A percentile compares a stretch with the other conserved stretches of the same genome.
Evolutionary conservation across 2,329 filamentous ascomycete genomes (phyloP).

Genomic region (Salinomyces thailandicus): DNA sequence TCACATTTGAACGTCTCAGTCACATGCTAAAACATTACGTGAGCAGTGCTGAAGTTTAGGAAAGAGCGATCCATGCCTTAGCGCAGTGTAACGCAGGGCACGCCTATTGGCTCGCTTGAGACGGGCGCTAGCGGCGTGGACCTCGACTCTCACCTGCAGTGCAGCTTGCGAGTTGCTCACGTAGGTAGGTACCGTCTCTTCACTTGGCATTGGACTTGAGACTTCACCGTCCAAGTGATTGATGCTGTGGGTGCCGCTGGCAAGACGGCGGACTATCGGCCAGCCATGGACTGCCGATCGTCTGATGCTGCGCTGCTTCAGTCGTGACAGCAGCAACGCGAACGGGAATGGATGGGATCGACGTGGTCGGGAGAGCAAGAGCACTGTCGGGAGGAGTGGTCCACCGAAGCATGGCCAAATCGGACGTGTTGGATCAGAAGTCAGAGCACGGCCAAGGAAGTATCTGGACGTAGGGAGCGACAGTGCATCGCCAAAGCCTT

Average conservation of each 20-base stretch:
- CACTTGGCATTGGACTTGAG: background rate
- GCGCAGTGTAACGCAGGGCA: background rate
- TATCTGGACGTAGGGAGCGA: too few species aligned
- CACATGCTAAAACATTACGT: background rate
- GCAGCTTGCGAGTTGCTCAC: background rate
- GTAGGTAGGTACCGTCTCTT: background rate
- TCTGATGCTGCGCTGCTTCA: background rate
- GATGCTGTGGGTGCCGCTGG: background rate
- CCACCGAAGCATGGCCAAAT: background rate
- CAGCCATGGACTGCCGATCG: background rate
- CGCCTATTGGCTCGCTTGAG: background rate
- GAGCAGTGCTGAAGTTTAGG: too few species aligned
- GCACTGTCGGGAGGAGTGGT: background rate
- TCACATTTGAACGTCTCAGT: background rate
- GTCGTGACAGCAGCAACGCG: background rate
- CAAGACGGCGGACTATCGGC: background rate
- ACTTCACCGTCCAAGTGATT: background rate
- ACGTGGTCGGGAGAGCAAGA: background rate
- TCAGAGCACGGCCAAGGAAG: too few species aligned
- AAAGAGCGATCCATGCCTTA: too few species aligned
- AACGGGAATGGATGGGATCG: background rate
- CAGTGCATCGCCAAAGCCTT: constrained; percentile 24
- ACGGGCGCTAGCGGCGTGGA: background rate
- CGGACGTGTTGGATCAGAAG: background rate
- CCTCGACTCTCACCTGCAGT: too few species aligned